These are phyloP conservation scores for Phalaenopsis aphrodite DNA, from an alignment of 106 monocot genomes.

Conservation along the genomic window DNA sequence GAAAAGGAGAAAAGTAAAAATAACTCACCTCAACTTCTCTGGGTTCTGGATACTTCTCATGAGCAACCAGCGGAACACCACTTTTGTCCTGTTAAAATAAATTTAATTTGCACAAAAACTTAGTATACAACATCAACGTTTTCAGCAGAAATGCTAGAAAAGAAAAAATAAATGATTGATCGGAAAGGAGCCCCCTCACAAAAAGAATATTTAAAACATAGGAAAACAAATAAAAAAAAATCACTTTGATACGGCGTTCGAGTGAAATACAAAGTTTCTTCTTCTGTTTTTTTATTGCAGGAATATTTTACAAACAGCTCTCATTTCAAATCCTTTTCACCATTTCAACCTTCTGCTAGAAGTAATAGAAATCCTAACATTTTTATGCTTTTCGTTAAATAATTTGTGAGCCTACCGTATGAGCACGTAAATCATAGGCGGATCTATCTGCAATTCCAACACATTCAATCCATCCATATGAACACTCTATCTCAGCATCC, in stretches of 20 bases:
- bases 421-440: constrained; percentile 84
- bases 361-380: not conserved
- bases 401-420: constrained; percentile 46
- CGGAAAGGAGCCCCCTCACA: not conserved
- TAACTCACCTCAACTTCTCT: constrained; percentile 86
- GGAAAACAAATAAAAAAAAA: not conserved
- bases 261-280: not conserved
- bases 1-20: not conserved
- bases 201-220: not conserved
- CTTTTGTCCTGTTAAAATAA: constrained; percentile 79
- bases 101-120: not conserved
- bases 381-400: not conserved
- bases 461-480: constrained; percentile 96
- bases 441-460: constrained; percentile 98
- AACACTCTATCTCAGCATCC: constrained; percentile 64
- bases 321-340: not conserved
- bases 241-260: not conserved
- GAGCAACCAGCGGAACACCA: constrained; percentile 73
- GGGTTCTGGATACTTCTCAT: constrained; percentile 87
- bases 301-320: not conserved
- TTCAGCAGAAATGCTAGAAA: not conserved
- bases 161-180: not conserved
- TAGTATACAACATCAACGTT: not conserved
- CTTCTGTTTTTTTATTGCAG: not conserved
- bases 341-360: not conserved